Evolutionary conservation across 176 grass and related monocot genomes (phyloP), one percentile per base, ranked within the genome.

Genomic region (Pharus latifolius): DNA sequence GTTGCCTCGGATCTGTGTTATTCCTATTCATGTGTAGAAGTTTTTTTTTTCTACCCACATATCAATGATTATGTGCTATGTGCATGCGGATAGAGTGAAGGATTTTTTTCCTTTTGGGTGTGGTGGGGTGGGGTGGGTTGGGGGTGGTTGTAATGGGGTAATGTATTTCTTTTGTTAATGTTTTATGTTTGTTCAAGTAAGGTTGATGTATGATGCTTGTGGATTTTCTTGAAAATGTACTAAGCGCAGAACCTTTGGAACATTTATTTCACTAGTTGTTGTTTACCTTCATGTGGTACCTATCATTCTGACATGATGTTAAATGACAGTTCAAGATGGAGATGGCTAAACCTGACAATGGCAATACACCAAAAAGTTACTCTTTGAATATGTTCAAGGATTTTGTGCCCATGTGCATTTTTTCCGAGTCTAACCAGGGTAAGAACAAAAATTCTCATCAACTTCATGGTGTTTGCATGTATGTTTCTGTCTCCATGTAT

Each of bases 341-440:
- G 82, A 88, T 96, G 92, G 79, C 84, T 69, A 84, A 96, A 69
- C 53, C 52, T 13, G 72, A 83, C 43, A 85, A 80, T 65, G 88
- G 78, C 13, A 82, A 91, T 73, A 85, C 69, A 65, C 92, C 88
- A 46, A 96, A 81, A 78, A 91, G 88, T 64, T 96, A 96, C 82
- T 83, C 84, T 63, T 54, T 88, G n/a, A 96, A 96, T 55, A 96
- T 96, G 92, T 91, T 85, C 58, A 88, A 88, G 67, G 92, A 96
- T 74, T 91, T 96, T 70, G 88, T 96, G 62, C 92, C 92, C 42
- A 88, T 96, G 84, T 83, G 56, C 65, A 52, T 96, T 26, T 85
- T 96, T 34, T 91, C 92, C 1, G 88, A 96, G 67, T 96, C 92
- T 73, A 86, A 83, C 83, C 78, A 91, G 83, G 87, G 92, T 96